Base-by-base conservation (phyloP, 192 early-diverging fungal species). In the Linnemannia schmuckeri region DNA sequence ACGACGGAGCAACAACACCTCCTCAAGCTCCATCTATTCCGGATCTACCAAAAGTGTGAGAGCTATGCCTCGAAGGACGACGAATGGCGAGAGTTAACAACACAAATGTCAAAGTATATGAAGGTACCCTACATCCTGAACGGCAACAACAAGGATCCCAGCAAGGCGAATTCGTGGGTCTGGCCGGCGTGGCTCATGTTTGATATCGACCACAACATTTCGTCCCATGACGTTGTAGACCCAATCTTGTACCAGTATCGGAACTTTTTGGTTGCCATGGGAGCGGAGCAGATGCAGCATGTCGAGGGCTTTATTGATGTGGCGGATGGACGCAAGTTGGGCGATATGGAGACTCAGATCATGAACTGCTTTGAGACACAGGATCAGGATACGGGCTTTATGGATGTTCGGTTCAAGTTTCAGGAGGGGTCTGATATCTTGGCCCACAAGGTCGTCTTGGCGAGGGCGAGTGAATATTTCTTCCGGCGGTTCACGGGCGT, bases 331-430 rank as follows among this genome's bases (percentile, higher is more conserved):
- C 42, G 69, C 35, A 7, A n/a, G 4, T 1, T 5, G 5, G 74
- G 82, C 15, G 47, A 75, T 1, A 69, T 84, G 33, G 77, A 77
- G 37, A 20, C 0, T 3, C 61, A 42, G 15, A 68, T 84, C 3
- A 46, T 17, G 8, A 75, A 79, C 42, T 49, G 70, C 24, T 84
- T 77, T 4, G 77, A 74, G 44, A 5, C 72, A 0, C 82, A 84
- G 42, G 77, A 84, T 47, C 27, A 46, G 37, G 17, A 46, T 4
- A 79, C 47, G 0, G 82, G 82, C 0, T 79, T 79, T 41, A 84
- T 84, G 82, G 82, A 84, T 52, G 42, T 84, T 1, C 44, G 72
- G 24, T 84, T 84, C 77, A 27, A 66, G 17, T 84, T 84, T 35
- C 6, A 41, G 1, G 22, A 12, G 0, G 46, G 74, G 6, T 71